phyloP scores from a whole-genome alignment of 2,329 filamentous ascomycete genomes.

The Acarospora socialis region DNA sequence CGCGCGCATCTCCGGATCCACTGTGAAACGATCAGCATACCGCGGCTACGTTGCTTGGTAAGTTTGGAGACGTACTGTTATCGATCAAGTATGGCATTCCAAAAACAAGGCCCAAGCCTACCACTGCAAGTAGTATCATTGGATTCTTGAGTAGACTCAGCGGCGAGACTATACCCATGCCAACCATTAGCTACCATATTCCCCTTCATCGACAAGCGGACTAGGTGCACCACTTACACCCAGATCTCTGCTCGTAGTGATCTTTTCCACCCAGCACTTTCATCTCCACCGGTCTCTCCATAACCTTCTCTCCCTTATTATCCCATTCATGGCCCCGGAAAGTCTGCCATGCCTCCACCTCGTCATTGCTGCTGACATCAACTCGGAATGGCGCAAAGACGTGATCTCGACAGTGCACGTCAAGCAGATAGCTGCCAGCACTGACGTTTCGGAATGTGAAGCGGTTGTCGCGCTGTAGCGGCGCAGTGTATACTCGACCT shows the following conservation, averaged over 20 bases:
- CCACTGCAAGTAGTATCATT: constrained; percentile 85
- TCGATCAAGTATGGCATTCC: constrained; percentile 93
- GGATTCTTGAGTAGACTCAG: constrained; percentile 78
- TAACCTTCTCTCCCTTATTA: constrained; percentile 57
- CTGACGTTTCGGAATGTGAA: constrained; percentile 65
- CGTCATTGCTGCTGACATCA: constrained; percentile 45
- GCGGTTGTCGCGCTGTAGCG: constrained; percentile 52
- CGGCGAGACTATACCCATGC: constrained; percentile 48
- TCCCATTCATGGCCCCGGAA: constrained; percentile 81
- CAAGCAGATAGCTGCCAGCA: constrained; percentile 74
- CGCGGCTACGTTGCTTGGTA: constrained; percentile 11
- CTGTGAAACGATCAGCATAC: constrained; percentile 31
- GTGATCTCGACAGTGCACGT: constrained; percentile 61
- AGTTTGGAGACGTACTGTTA: constrained; percentile 58
- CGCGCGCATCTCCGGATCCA: constrained; percentile 90
- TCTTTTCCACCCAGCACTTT: constrained; percentile 49
- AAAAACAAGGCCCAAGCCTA: constrained; percentile 70
- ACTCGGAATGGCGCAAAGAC: constrained; percentile 68
- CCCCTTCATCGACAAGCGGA: background rate
- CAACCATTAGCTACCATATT: constrained; percentile 8
- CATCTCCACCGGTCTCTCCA: constrained; percentile 43
- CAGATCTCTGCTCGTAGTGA: constrained; percentile 62
- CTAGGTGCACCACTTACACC: constrained; percentile 43
- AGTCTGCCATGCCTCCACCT: constrained; percentile 62
- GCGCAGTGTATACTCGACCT: constrained; percentile 39